Evolutionary conservation across 768 basidiomycete genomes (phyloP).

Genomic region (Boletus rubescentipes): DNA sequence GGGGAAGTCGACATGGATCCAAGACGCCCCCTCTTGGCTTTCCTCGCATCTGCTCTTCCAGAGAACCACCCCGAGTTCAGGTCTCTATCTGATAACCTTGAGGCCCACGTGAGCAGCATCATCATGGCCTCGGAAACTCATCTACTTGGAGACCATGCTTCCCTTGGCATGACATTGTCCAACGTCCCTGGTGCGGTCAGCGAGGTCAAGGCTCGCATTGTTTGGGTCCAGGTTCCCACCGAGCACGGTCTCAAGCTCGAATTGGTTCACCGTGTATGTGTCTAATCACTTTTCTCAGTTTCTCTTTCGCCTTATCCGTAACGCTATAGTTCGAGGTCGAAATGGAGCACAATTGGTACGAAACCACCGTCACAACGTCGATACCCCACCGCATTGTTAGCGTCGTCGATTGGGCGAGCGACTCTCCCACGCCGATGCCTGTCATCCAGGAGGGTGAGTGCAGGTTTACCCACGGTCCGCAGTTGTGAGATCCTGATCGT

Average conservation of each 20-base stretch:
- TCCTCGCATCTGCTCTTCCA: constrained; percentile 77
- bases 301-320: background rate
- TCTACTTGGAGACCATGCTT: constrained; percentile 47
- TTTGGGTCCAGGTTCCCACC: constrained; percentile 79
- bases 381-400: constrained; percentile 80
- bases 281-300: background rate
- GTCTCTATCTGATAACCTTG: constrained; percentile 47
- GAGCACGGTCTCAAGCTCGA: constrained; percentile 60
- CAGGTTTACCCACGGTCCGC: background rate
- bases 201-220: constrained; percentile 78
- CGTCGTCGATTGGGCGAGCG: constrained; percentile 94
- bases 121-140: constrained; percentile 36
- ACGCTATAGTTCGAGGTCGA: constrained; percentile 74
- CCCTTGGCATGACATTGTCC: constrained; percentile 32
- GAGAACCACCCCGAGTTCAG: constrained; percentile 39
- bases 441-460: constrained; percentile 15
- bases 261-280: constrained; percentile 56
- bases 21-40: constrained; percentile 64
- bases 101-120: constrained; percentile 53
- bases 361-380: constrained; percentile 74
- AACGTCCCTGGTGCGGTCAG: constrained; percentile 72
- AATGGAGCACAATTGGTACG: constrained; percentile 96
- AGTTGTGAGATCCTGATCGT: constrained; percentile 4
- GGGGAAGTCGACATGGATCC: constrained; percentile 34
- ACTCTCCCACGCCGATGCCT: constrained; percentile 50